Conservation (phyloP, 495 filamentous ascomycete species). For the Annulohypoxylon maeteangense region DNA sequence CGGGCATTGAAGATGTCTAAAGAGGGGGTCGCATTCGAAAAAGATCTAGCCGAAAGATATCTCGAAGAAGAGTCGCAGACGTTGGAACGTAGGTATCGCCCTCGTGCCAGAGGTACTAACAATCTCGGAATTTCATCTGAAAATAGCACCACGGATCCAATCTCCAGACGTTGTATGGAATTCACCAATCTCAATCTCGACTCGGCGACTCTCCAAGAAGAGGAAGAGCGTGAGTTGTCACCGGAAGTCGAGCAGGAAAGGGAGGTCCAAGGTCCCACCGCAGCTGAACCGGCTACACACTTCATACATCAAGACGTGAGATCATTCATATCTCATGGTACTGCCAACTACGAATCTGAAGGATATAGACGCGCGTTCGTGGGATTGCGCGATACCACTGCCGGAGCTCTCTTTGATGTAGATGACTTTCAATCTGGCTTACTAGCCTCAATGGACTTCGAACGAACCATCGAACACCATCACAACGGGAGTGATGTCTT, state of each 20-base stretch:
- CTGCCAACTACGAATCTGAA: slow-evolving; percentile 20
- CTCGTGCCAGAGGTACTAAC: slow-evolving; percentile 13
- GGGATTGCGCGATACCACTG: slow-evolving; percentile 54
- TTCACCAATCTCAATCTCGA: slow-evolving; percentile 53
- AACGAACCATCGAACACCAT: slow-evolving; percentile 53
- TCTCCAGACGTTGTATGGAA: slow-evolving; percentile 54
- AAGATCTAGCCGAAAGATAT: slow-evolving; percentile 54
- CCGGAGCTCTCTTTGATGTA: slow-evolving; percentile 46
- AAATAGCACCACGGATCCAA: slow-evolving; percentile 37
- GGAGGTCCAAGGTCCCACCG: slow-evolving; percentile 61
- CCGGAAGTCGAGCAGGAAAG: slow-evolving; percentile 70
- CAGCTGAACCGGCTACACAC: slow-evolving; percentile 53
- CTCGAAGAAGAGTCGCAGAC: slow-evolving; percentile 51
- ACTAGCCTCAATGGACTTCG: slow-evolving; percentile 68
- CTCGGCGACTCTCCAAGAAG: slow-evolving; percentile 65
- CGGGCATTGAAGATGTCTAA: slow-evolving; percentile 1
- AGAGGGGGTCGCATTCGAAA: slow-evolving; percentile 23
- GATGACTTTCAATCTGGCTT: slow-evolving; percentile 55
- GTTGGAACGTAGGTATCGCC: slow-evolving; percentile 35
- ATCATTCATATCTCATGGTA: slow-evolving; percentile 51
- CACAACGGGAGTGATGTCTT: slow-evolving; percentile 22
- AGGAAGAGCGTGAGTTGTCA: slow-evolving; percentile 75
- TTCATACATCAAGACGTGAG: slow-evolving; percentile 58
- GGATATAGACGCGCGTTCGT: slow-evolving; percentile 63
- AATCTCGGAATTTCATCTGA: background rate